Evolutionary conservation across 164 flowering plant species (phyloP).

Genomic region (Annona squamosa): DNA sequence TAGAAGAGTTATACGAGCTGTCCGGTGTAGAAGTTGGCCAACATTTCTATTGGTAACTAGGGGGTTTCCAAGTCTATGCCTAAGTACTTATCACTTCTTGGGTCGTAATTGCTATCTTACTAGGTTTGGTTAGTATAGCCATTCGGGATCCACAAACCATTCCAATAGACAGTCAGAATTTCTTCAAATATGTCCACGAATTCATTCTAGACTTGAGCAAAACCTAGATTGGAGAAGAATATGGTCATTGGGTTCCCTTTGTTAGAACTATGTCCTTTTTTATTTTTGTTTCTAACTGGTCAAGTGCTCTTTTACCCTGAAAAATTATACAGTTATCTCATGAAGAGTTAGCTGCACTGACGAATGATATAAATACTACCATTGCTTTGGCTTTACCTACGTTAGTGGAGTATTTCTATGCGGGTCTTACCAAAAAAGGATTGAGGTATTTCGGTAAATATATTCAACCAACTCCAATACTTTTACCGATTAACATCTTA

Average conservation of each 20-base stretch:
- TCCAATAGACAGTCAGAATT: not conserved
- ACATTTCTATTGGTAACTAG: constrained; percentile 6
- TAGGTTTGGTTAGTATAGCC: constrained; percentile 4
- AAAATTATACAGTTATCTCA: constrained; percentile 1
- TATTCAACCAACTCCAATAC: not conserved
- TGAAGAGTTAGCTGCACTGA: constrained; percentile 5
- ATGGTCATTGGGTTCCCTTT: too few species aligned
- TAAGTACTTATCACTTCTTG: constrained; percentile 10
- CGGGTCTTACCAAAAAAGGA: constrained; percentile 4
- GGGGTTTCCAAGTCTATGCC: constrained; percentile 8
- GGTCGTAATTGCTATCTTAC: constrained; percentile 10
- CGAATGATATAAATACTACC: constrained; percentile 4
- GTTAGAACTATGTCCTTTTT: too few species aligned
- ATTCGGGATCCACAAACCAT: constrained; percentile 1
- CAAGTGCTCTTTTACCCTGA: constrained; percentile 3
- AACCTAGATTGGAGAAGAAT: not conserved
- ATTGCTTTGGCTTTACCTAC: too few species aligned
- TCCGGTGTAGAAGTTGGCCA: constrained; percentile 5
- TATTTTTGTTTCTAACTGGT: constrained; percentile 4
- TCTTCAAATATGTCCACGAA: not conserved
- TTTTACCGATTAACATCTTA: not conserved
- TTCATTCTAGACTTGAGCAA: constrained; percentile 1
- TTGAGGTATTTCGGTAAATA: constrained; percentile 1
- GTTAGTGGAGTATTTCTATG: constrained; percentile 3
- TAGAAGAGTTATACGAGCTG: not conserved